Evolutionary conservation across 1,284 basidiomycete species (phyloP).

Genomic region (Sanghuangporus sanghuang): DNA sequence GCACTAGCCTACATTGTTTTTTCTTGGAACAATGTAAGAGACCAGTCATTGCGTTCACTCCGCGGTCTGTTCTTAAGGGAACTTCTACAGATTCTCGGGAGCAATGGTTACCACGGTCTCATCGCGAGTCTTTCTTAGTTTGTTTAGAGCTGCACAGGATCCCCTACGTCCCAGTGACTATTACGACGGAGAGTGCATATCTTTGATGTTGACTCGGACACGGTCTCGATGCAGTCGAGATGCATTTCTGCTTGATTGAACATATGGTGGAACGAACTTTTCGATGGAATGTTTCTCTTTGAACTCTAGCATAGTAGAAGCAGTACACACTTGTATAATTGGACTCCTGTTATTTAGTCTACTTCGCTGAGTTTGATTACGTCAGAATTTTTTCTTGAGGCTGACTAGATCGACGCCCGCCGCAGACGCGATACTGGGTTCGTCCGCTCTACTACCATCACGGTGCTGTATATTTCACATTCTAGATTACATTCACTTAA

Average conservation of each 20-base stretch:
- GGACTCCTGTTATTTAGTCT: not conserved
- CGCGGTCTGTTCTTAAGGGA: not conserved
- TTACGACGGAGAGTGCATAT: not conserved
- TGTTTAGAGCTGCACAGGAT: not conserved
- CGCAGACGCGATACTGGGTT: not conserved
- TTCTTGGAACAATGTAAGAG: conserved; percentile 4
- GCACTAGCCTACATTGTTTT: not conserved
- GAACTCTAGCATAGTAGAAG: not conserved
- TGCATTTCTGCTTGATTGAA: not conserved
- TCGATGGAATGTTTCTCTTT: not conserved
- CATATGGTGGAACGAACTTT: not conserved
- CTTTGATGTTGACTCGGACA: not conserved
- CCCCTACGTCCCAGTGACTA: not conserved
- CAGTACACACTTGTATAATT: not conserved
- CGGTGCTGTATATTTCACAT: not conserved
- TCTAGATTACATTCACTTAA: not conserved
- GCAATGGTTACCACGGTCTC: conserved; percentile 4
- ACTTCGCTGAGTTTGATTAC: not conserved
- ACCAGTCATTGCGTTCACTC: not conserved
- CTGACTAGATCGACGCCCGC: not conserved
- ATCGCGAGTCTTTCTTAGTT: not conserved
- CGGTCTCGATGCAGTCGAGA: not conserved
- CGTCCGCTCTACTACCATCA: not conserved
- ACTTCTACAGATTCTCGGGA: conserved; percentile 1
- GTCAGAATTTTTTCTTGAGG: not conserved